Evolutionary conservation across 306 rosid genomes (phyloP).

Genomic region (Vachellia pachyceras): DNA sequence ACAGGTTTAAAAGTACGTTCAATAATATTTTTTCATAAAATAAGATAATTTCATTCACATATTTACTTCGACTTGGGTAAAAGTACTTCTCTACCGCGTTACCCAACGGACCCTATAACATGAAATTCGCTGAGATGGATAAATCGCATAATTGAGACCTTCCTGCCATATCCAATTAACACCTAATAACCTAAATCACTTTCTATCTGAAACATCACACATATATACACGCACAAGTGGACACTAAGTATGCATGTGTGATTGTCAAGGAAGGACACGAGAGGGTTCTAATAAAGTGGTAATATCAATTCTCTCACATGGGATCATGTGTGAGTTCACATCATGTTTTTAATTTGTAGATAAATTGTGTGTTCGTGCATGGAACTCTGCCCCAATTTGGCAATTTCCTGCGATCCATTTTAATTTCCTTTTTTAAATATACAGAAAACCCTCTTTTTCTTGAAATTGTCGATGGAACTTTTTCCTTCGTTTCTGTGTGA

Average conservation of each 20-base stretch:
- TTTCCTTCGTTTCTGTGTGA: constrained; percentile 5
- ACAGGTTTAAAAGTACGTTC: no score
- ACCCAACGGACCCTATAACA: no score
- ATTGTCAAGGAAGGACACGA: not conserved
- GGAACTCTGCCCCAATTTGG: constrained; percentile 8
- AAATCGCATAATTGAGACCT: not conserved
- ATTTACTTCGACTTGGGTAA: no score
- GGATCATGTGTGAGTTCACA: constrained; percentile 32
- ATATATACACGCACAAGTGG: constrained; percentile 1
- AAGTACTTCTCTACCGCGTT: no score
- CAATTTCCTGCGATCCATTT: not conserved
- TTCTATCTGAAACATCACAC: constrained; percentile 34
- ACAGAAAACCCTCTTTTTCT: not conserved
- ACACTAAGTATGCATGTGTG: not conserved
- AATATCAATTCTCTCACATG: constrained; percentile 30
- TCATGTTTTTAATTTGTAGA: not conserved
- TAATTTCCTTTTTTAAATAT: not conserved
- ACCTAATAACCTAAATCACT: constrained; percentile 25
- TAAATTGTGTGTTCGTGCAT: not conserved
- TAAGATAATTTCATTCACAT: no score
- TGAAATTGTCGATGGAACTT: not conserved
- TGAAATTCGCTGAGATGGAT: not conserved
- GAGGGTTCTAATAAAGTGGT: constrained; percentile 23
- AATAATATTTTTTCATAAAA: no score
- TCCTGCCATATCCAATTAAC: constrained; percentile 9